Evolutionary conservation across 2,329 filamentous ascomycete species (phyloP).

Genomic region (Colletotrichum sp.): DNA sequence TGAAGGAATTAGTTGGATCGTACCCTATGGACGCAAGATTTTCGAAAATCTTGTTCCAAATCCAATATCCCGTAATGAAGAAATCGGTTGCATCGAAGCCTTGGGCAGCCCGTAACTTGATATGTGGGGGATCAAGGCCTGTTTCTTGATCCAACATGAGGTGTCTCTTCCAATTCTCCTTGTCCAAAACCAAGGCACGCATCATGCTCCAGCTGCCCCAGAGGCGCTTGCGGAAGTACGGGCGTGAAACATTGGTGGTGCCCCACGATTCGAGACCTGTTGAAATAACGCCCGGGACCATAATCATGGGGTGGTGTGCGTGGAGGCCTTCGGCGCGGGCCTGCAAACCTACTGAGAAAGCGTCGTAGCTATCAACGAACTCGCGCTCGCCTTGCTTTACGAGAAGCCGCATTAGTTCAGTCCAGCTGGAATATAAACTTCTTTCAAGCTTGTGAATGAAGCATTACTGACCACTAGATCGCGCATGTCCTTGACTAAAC

Average conservation of each 20-base stretch:
- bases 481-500: constrained; percentile 83
- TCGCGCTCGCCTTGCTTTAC: constrained; percentile 82
- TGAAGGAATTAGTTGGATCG: constrained; percentile 79
- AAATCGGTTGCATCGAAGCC: constrained; percentile 98
- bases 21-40: constrained; percentile 96
- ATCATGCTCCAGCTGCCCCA: constrained; percentile 99
- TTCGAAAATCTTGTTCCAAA: constrained; percentile 98
- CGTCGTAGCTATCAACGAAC: constrained; percentile 83
- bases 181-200: constrained; percentile 90
- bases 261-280: constrained; percentile 98
- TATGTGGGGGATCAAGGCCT: constrained; percentile 85
- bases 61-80: constrained; percentile 93
- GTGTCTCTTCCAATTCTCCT: constrained; percentile 92
- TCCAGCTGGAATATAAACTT: background rate
- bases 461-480: constrained; percentile 74
- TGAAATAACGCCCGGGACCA: constrained; percentile 97
- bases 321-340: constrained; percentile 80
- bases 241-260: constrained; percentile 80
- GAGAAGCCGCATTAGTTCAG: constrained; percentile 16
- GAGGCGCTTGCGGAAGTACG: constrained; percentile 91
- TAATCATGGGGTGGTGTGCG: constrained; percentile 88
- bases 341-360: constrained; percentile 88
- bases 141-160: constrained; percentile 96
- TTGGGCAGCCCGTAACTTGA: constrained; percentile 92
- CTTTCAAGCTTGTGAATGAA: background rate